Evolutionary conservation across 2,329 filamentous ascomycete species (phyloP).

Genomic region (Cephalotrichum gorgonifer): DNA sequence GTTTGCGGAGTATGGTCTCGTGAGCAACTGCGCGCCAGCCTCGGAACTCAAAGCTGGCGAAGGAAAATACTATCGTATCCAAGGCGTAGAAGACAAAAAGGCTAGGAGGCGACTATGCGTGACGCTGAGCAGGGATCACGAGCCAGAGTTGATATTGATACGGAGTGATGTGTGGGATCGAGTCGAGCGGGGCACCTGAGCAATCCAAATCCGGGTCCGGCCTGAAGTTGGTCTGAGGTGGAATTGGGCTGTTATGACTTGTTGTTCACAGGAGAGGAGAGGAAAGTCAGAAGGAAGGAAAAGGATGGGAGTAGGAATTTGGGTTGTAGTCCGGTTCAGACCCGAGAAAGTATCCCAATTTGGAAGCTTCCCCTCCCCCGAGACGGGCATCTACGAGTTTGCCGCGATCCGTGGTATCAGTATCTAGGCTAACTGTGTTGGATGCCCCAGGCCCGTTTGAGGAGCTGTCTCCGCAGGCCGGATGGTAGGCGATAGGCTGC

Average conservation of each 20-base stretch:
- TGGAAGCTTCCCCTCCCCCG: conserved; percentile 5
- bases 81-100: background rate
- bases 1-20: too few relatives aligned
- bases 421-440: background rate
- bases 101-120: too few relatives aligned
- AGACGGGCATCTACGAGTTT: background rate
- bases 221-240: background rate
- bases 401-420: background rate
- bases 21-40: too few relatives aligned
- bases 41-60: background rate
- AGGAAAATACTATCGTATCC: background rate
- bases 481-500: background rate
- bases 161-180: background rate
- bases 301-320: too few relatives aligned
- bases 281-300: background rate
- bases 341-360: background rate
- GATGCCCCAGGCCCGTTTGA: too few relatives aligned
- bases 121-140: background rate
- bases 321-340: too few relatives aligned
- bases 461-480: background rate
- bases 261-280: background rate
- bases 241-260: background rate
- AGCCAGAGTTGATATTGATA: too few relatives aligned
- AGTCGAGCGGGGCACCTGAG: too few relatives aligned
- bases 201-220: too few relatives aligned